Conservation (phyloP, 768 basidiomycete genomes). For the Harrya chromipes region DNA sequence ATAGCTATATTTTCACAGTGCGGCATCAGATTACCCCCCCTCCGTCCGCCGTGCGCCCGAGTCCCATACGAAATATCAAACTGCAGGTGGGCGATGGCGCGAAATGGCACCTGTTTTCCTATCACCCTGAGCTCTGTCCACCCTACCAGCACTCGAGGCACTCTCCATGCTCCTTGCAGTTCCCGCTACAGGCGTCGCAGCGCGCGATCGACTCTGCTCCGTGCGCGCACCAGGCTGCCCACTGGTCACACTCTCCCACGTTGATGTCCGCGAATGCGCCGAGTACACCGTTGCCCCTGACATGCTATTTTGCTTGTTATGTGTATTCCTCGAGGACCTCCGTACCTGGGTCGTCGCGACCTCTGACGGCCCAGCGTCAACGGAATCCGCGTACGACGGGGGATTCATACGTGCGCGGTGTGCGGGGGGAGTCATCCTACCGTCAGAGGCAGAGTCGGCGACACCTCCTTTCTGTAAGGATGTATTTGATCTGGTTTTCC, state of each 20-base stretch:
- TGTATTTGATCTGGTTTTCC: not conserved
- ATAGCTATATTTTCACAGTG: too few species aligned
- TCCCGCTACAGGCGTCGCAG: not conserved
- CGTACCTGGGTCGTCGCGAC: not conserved
- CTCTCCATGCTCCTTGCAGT: not conserved
- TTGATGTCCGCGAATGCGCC: conserved; percentile 6
- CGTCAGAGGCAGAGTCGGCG: conserved; percentile 5
- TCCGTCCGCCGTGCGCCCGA: too few species aligned
- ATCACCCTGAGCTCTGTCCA: not conserved
- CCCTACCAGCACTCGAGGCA: not conserved
- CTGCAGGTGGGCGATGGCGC: not conserved
- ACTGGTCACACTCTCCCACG: not conserved
- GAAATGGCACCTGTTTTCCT: not conserved
- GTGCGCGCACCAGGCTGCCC: not conserved
- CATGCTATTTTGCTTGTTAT: not conserved
- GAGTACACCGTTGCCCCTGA: conserved; percentile 12
- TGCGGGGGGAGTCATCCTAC: not conserved
- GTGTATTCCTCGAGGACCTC: conserved; percentile 1
- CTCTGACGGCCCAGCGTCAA: not conserved
- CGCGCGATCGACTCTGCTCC: not conserved
- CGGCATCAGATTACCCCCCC: too few species aligned
- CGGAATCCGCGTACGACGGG: conserved; percentile 22
- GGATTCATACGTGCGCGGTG: conserved; percentile 25
- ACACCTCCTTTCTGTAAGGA: not conserved
- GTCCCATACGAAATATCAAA: conserved; percentile 6